Conservation (phyloP, 2,329 filamentous ascomycete genomes). For the Magnaporthales sp. region DNA sequence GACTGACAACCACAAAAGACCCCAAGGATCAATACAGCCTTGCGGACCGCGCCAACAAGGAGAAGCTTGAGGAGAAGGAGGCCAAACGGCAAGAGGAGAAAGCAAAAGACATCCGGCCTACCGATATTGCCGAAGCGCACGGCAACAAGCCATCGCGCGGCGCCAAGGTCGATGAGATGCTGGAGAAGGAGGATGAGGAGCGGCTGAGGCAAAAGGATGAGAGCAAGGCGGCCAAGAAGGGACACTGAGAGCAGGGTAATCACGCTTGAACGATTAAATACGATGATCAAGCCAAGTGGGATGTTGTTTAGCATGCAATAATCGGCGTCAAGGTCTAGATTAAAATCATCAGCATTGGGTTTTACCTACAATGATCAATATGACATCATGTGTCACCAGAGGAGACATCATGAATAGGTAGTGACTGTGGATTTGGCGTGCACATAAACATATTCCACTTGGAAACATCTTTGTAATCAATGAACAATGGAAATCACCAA, state of each 20-base stretch:
- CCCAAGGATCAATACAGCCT: slow-evolving; percentile 4
- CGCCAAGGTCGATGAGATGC: slow-evolving; percentile 61
- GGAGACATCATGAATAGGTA: too few species aligned
- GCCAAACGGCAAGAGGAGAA: not conserved
- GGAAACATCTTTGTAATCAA: too few species aligned
- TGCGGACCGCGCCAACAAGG: slow-evolving; percentile 4
- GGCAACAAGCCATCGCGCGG: slow-evolving; percentile 67
- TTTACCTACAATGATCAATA: not conserved
- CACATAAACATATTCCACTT: too few species aligned
- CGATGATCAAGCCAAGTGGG: not conserved
- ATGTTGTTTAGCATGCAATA: not conserved
- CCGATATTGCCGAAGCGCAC: slow-evolving; percentile 48
- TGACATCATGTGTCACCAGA: not conserved
- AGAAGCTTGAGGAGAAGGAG: slow-evolving; percentile 6
- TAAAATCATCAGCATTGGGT: not conserved
- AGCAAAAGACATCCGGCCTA: not conserved
- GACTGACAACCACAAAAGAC: not conserved
- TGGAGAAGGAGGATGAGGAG: slow-evolving; percentile 60
- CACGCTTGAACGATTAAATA: not conserved
- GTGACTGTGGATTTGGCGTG: too few species aligned
- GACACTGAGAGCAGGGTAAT: not conserved
- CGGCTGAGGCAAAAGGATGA: slow-evolving; percentile 49
- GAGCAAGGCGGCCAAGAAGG: not conserved
- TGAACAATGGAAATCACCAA: too few species aligned
- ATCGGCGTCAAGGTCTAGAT: not conserved